Evolutionary conservation across 805 yeast genomes (phyloP).

Genomic region (Candida stauntonica): DNA sequence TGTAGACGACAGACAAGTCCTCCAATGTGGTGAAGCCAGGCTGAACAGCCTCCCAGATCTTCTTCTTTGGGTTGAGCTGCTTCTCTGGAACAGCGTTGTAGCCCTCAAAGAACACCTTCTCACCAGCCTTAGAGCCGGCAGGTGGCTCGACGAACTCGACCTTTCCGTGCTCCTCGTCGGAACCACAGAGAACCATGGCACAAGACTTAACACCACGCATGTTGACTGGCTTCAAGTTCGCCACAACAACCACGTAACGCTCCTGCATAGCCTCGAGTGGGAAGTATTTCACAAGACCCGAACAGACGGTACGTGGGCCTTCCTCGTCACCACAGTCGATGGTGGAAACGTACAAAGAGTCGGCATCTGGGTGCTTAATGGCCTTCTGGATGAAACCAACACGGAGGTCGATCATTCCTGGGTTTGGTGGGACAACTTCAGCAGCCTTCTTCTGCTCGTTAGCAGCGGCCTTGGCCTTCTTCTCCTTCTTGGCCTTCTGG

Average conservation of each 20-base stretch:
- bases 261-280: conserved; percentile 94
- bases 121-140: conserved; percentile 89
- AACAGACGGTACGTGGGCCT: conserved; percentile 97
- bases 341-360: conserved; percentile 91
- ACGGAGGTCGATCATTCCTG: conserved; percentile 85
- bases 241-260: conserved; percentile 84
- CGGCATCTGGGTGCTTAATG: conserved; percentile 96
- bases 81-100: conserved; percentile 86
- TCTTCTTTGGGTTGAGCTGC: conserved; percentile 95
- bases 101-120: conserved; percentile 91
- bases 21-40: conserved; percentile 84
- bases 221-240: conserved; percentile 94
- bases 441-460: conserved; percentile 52
- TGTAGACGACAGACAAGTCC: conserved; percentile 71
- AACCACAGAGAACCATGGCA: conserved; percentile 97
- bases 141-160: conserved; percentile 98
- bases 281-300: conserved; percentile 88
- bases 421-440: conserved; percentile 61
- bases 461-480: conserved; percentile 43
- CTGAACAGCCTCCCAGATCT: conserved; percentile 93
- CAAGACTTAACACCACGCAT: conserved; percentile 96
- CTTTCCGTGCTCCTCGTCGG: conserved; percentile 49
- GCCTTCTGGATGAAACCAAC: conserved; percentile 98
- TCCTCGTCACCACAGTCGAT: conserved; percentile 95
- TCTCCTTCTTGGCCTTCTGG: conserved; percentile 60